phyloP scores from a whole-genome alignment of 2,329 filamentous ascomycete species.

The Trichophyton verrucosum region DNA sequence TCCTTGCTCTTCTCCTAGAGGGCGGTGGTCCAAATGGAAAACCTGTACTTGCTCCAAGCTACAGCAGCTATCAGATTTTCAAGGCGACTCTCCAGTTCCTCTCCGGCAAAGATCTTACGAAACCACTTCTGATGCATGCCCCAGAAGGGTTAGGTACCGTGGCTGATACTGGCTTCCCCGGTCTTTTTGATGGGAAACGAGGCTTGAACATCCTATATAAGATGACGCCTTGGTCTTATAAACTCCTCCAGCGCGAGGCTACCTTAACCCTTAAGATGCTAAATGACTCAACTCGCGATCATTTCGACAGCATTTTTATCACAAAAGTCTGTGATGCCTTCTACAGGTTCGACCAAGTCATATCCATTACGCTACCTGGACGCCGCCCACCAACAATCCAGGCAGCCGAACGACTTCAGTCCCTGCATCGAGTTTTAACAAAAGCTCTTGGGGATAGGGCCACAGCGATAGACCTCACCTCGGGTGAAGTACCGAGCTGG shows the following conservation, averaged over 20 bases:
- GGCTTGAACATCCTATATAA: constrained; percentile 78
- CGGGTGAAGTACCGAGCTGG: constrained; percentile 35
- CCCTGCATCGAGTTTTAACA: constrained; percentile 52
- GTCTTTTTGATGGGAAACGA: constrained; percentile 64
- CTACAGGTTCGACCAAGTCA: constrained; percentile 44
- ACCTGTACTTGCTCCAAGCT: constrained; percentile 60
- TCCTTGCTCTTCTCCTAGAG: constrained; percentile 68
- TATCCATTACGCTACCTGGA: constrained; percentile 25
- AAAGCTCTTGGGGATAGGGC: constrained; percentile 65
- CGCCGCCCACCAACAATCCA: constrained; percentile 21
- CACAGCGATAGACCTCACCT: constrained; percentile 50
- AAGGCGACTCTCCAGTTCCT: constrained; percentile 88
- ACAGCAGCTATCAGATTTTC: constrained; percentile 88
- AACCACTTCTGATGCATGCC: constrained; percentile 43
- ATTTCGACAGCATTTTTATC: constrained; percentile 79
- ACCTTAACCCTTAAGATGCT: constrained; percentile 61
- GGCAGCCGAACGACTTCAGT: constrained; percentile 16
- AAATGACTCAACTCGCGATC: constrained; percentile 59
- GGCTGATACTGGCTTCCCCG: constrained; percentile 43
- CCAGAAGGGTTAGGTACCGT: constrained; percentile 16
- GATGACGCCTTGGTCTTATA: constrained; percentile 77
- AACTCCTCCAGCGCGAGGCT: constrained; percentile 60
- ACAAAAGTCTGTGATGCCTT: constrained; percentile 40
- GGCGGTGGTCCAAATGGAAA: constrained; percentile 61
- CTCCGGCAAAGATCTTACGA: constrained; percentile 59